These are phyloP conservation scores for Ustilaginoidea virens DNA, from an alignment of 2,329 filamentous ascomycete genomes.

Conservation along the genomic window DNA sequence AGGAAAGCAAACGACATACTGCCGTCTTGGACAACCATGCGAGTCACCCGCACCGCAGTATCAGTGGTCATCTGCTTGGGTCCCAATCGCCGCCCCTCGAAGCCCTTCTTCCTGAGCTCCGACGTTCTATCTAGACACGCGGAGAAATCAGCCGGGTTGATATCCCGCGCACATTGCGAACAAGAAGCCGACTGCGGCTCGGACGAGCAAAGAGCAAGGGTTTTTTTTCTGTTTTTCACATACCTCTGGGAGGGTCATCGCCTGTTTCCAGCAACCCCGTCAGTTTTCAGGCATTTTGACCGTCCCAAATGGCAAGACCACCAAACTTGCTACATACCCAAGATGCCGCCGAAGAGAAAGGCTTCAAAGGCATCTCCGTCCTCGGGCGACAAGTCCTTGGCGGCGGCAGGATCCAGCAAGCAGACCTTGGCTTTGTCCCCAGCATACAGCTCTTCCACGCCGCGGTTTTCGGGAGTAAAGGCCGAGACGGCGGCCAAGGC, in stretches of 20 bases:
- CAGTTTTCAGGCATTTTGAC: not conserved
- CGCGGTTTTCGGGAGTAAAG: slow-evolving; percentile 56
- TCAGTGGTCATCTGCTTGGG: slow-evolving; percentile 98
- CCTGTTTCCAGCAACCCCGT: slow-evolving; percentile 37
- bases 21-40: slow-evolving; percentile 73
- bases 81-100: slow-evolving; percentile 70
- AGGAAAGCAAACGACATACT: slow-evolving; percentile 32
- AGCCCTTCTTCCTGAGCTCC: slow-evolving; percentile 90
- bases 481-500: slow-evolving; percentile 38
- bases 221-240: too few relatives aligned
- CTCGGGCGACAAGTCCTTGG: slow-evolving; percentile 65
- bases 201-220: too few relatives aligned
- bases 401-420: slow-evolving; percentile 73
- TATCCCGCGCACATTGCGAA: not conserved
- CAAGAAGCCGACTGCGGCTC: too few relatives aligned
- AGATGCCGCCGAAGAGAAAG: slow-evolving; percentile 90
- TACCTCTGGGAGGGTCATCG: slow-evolving; percentile 86
- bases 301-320: not conserved
- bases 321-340: too few relatives aligned
- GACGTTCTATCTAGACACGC: slow-evolving; percentile 65
- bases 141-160: slow-evolving; percentile 3
- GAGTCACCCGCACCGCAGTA: slow-evolving; percentile 85
- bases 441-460: slow-evolving; percentile 73
- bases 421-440: slow-evolving; percentile 63
- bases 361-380: slow-evolving; percentile 75